Base-by-base conservation (phyloP, 208 protist genomes). In the Leishmania turanica region DNA sequence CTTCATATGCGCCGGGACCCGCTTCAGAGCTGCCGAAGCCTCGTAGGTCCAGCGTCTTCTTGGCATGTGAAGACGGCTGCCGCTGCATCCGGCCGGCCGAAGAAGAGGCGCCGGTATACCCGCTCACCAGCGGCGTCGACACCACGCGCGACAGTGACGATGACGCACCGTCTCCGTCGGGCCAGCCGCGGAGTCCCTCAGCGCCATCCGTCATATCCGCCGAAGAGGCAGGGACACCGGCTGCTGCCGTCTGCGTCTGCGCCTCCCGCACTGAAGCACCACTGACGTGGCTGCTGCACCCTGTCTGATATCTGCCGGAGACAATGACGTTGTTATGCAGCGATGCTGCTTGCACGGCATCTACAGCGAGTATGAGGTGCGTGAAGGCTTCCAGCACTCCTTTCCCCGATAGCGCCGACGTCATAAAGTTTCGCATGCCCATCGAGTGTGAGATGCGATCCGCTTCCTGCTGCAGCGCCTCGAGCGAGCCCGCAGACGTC, bases 331-430 rank as follows among this genome's bases (percentile, higher is more conserved):
- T 37, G 13, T 6, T 66, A 31, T 37, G 64, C 54, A 60, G 75
- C 74, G 84, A 80, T 45, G 82, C 69, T 0, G 79, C 80, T 75
- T 92, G 88, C 74, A 90, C 82, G 0, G 89, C 86, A 69, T 89
- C 84, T 7, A 92, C 76, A 17, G 87, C 77, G 37, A 90, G 74
- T 17, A 90, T 84, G 31, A 92, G 66, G 31, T 90, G 88, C 51
- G 86, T 88, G 77, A 92, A 90, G 37, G 87, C 87, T 8, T 89
- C 71, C 56, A 81, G 78, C 47, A 92, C 87, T 2, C 89, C 87
- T 11, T 85, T 66, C 1, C 89, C 89, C 5, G 70, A 83, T 4
- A 84, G 79, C 6, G 89, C 89, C 9, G 87, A 89, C 19, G 85
- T 78, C 42, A 86, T 53, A 66, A 87, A 90, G 68, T 90, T 85